Evolutionary conservation across 352 stramenopile species (phyloP).

Genomic region (Globisporangium megalacanthum): DNA sequence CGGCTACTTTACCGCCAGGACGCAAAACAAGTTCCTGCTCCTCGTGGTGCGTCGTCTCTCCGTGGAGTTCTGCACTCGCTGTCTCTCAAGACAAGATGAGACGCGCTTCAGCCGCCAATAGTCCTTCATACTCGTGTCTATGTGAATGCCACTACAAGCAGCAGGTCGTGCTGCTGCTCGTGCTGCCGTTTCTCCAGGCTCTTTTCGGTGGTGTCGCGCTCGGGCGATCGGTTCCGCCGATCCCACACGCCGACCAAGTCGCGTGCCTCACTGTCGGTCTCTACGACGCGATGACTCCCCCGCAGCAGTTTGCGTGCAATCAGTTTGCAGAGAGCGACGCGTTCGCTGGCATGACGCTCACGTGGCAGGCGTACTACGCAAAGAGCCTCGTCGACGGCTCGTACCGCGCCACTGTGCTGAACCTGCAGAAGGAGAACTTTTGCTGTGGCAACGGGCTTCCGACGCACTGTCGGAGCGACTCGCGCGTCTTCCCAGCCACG

Average conservation of each 20-base stretch:
- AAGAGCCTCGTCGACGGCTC: slow-evolving; percentile 34
- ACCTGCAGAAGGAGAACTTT: slow-evolving; percentile 55
- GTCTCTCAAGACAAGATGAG: too few relatives aligned
- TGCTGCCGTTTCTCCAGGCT: slow-evolving; percentile 56
- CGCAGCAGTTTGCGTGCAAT: slow-evolving; percentile 33
- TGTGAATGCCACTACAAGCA: slow-evolving; percentile 11
- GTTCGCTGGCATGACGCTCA: slow-evolving; percentile 55
- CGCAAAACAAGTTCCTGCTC: slow-evolving; percentile 77
- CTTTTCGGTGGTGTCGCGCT: slow-evolving; percentile 56
- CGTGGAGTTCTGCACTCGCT: background rate
- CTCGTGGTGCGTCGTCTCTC: slow-evolving; percentile 24
- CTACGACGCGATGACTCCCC: slow-evolving; percentile 34
- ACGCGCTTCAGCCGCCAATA: background rate
- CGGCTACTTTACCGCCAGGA: slow-evolving; percentile 44
- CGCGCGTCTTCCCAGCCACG: slow-evolving; percentile 36
- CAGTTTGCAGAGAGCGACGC: slow-evolving; percentile 49
- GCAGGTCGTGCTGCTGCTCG: slow-evolving; percentile 35
- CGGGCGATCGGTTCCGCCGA: slow-evolving; percentile 20
- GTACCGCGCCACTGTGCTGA: slow-evolving; percentile 52
- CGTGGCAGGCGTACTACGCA: slow-evolving; percentile 72
- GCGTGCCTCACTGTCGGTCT: slow-evolving; percentile 56
- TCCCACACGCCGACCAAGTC: slow-evolving; percentile 33
- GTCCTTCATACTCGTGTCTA: background rate
- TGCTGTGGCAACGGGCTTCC: slow-evolving; percentile 66
- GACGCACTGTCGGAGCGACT: slow-evolving; percentile 39